A percentile compares a stretch with the other conserved stretches of the same genome.
Conservation (phyloP, 2,329 filamentous ascomycete species). For the Zymoseptoria passerinii region DNA sequence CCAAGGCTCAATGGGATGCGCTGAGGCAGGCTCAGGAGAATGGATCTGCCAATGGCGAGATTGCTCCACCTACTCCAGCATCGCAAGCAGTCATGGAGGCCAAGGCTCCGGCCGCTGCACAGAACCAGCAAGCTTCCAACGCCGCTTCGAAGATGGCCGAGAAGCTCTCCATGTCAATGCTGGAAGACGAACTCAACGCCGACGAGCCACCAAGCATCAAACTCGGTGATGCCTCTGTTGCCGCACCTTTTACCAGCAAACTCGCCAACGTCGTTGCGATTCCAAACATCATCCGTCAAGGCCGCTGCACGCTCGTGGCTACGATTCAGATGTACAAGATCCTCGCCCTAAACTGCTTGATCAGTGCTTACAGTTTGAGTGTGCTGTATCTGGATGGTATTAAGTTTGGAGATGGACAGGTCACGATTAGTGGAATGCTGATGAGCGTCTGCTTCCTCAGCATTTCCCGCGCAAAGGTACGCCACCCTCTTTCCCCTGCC, state of each 20-base stretch:
- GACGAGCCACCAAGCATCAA: constrained; percentile 93
- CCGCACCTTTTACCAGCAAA: constrained; percentile 95
- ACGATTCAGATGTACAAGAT: constrained; percentile 99
- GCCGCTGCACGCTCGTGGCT: constrained; percentile 91
- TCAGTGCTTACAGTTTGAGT: constrained; percentile 92
- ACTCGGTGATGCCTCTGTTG: constrained; percentile 92
- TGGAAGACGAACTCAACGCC: constrained; percentile 81
- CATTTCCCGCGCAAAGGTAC: constrained; percentile 84
- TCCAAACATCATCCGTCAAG: constrained; percentile 96
- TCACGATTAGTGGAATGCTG: constrained; percentile 97
- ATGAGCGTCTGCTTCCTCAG: constrained; percentile 99
- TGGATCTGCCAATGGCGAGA: constrained; percentile 19
- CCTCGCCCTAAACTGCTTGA: constrained; percentile 91
- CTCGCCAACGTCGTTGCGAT: constrained; percentile 93
- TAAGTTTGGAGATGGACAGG: constrained; percentile 97
- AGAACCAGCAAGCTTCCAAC: constrained; percentile 52
- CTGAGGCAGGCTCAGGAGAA: constrained; percentile 44
- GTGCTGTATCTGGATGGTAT: constrained; percentile 96
- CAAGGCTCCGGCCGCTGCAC: constrained; percentile 42
- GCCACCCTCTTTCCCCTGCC: constrained; percentile 13
- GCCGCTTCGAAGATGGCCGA: constrained; percentile 75
- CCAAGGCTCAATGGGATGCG: constrained; percentile 55
- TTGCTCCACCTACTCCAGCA: constrained; percentile 14
- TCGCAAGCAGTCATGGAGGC: constrained; percentile 9
- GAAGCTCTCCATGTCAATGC: constrained; percentile 75